Base-by-base conservation (phyloP, 1,284 basidiomycete genomes). In the Psilocybe mexicana region DNA sequence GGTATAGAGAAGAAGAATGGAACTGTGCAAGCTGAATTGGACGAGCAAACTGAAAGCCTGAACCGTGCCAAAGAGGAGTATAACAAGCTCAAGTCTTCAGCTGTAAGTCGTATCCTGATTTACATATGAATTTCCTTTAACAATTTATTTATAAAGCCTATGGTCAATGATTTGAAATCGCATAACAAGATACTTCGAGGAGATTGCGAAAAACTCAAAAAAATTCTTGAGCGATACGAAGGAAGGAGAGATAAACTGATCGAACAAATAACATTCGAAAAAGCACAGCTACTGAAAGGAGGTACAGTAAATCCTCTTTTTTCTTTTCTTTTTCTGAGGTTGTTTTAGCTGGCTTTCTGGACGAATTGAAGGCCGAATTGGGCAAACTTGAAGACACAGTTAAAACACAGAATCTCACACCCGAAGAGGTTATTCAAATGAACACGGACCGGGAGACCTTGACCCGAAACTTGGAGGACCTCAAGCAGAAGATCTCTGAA, bases 361-460 rank as follows among this genome's bases (percentile, higher is more conserved):
- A 86, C 54, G 79, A 81, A 52, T 74, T 90, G 33, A 81, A 80
- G 63, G 72, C 73, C 33, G 89, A 94, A 63, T 82, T 88, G 58
- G 75, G 76, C n/a, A 80, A 80, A 56, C 77, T 93, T 25, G 73
- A 77, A 7, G 79, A 82, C 1, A 81, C 90, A 10, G 90, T 96
- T 23, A 85, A 86, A 64, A 84, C 79, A 40, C 93, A 96, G 71
- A 94, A 95, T 68, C 80, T 96, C 33, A 83, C 88, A 0, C 88
- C 88, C 0, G 92, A 94, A 69, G 93, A 96, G 73, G 92, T 94
- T 43, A 76, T 83, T 49, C 85, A 86, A 36, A 95, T 96, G 93
- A 94, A 88, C 63, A 86, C 85, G 12, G 92, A 94, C 63, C 88
- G 92, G 62, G 90, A 93, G 66, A 83, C 78, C 23, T 77, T 96